Evolutionary conservation across 139 green algal genomes (phyloP).

Genomic region (Spirogloea muscicola): DNA sequence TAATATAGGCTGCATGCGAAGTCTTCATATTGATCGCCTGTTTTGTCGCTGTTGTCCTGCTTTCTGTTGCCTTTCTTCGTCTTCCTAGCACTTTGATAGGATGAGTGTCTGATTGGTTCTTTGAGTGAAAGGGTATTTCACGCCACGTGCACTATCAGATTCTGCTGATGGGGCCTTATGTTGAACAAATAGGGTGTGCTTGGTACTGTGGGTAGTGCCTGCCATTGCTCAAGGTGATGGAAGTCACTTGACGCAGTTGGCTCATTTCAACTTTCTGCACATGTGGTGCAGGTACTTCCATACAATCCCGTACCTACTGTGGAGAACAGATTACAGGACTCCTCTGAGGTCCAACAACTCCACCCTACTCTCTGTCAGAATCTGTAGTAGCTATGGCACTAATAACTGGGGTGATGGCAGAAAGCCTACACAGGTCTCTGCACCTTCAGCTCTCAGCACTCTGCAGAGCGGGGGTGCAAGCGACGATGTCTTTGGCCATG

Average conservation of each 20-base stretch:
- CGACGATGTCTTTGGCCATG: not conserved
- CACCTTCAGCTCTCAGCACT: not conserved
- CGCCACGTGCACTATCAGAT: not conserved
- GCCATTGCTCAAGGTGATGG: no score
- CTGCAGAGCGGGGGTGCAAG: not conserved
- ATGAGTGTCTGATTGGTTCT: not conserved
- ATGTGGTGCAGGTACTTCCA: constrained; percentile 63
- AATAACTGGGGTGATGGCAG: not conserved
- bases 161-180: not conserved
- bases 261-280: no score
- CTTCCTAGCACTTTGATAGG: not conserved
- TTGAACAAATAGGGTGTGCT: not conserved
- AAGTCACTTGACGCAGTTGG: no score
- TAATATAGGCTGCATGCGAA: no score
- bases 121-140: not conserved
- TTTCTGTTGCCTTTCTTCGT: not conserved
- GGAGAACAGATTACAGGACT: constrained; percentile 36
- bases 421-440: not conserved
- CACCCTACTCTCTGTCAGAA: not conserved
- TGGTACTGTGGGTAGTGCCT: not conserved
- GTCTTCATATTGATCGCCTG: no score
- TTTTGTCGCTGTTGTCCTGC: not conserved
- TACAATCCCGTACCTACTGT: constrained; percentile 67
- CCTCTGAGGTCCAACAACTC: not conserved
- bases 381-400: not conserved